These are phyloP conservation scores for Aspergillus sp. DNA, from an alignment of 2,329 filamentous ascomycete genomes.

Conservation along the genomic window DNA sequence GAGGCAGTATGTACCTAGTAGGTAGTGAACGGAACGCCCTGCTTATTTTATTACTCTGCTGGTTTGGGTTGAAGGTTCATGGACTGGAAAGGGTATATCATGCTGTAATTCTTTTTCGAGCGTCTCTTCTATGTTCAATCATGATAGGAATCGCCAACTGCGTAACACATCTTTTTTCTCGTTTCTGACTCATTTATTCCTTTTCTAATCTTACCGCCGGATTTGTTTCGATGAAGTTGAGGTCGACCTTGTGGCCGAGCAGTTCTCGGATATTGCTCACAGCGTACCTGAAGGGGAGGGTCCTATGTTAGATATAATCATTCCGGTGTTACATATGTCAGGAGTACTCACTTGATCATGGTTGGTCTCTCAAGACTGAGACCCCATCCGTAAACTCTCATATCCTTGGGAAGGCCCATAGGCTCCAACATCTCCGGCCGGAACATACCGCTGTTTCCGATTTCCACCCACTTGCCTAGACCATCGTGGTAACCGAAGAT, in stretches of 20 bases:
- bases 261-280: constrained; percentile 90
- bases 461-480: constrained; percentile 88
- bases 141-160: background rate
- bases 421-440: constrained; percentile 93
- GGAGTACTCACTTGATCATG: constrained; percentile 80
- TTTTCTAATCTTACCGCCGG: constrained; percentile 88
- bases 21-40: too few relatives aligned
- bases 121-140: constrained; percentile 6
- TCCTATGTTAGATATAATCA: constrained; percentile 5
- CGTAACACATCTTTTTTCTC: constrained; percentile 18
- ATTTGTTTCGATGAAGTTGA: constrained; percentile 89
- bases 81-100: constrained; percentile 9
- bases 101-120: constrained; percentile 3
- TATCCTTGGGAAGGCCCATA: constrained; percentile 88
- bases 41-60: background rate
- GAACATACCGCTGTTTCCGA: constrained; percentile 99
- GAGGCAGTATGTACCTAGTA: too few relatives aligned
- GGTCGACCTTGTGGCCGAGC: constrained; percentile 91
- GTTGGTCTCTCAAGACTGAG: constrained; percentile 89
- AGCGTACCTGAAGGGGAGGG: constrained; percentile 51
- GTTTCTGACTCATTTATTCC: constrained; percentile 53
- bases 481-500: constrained; percentile 95
- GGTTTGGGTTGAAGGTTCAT: background rate
- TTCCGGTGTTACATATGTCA: background rate
- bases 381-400: constrained; percentile 93